phyloP scores from a whole-genome alignment of 75 land plant genomes.

The Picea sitchensis region DNA sequence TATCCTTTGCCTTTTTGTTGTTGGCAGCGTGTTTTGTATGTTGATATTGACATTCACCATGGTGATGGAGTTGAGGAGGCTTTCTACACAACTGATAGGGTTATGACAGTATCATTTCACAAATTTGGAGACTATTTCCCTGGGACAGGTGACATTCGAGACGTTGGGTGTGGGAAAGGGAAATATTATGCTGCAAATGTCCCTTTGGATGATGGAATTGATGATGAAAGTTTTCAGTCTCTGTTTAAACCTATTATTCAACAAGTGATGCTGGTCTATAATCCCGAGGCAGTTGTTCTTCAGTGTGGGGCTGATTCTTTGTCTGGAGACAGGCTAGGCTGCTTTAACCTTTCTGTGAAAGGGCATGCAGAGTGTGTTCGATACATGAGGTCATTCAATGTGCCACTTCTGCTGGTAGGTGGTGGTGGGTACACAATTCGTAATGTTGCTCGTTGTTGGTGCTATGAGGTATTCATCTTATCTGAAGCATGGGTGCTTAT shows the following conservation, averaged over 20 bases:
- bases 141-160: constrained; percentile 70
- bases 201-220: constrained; percentile 75
- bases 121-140: constrained; percentile 88
- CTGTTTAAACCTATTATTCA: constrained; percentile 66
- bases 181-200: constrained; percentile 77
- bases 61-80: constrained; percentile 93
- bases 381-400: constrained; percentile 77
- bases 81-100: constrained; percentile 74
- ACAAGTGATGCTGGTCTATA: constrained; percentile 76
- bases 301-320: constrained; percentile 89
- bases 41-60: constrained; percentile 88
- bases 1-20: not conserved
- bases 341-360: constrained; percentile 81
- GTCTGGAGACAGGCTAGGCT: constrained; percentile 79
- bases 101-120: constrained; percentile 87
- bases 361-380: constrained; percentile 86
- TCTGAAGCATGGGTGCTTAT: not conserved
- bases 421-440: constrained; percentile 88
- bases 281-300: constrained; percentile 76
- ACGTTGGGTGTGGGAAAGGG: constrained; percentile 57
- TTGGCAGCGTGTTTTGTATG: constrained; percentile 74
- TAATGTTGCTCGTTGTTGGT: constrained; percentile 87
- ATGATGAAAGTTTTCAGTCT: constrained; percentile 65
- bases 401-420: constrained; percentile 68
- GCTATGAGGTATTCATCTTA: constrained; percentile 62